Evolutionary conservation across 371 early-diverging fungal species (phyloP).

Genomic region (Lichtheimia corymbifera): DNA sequence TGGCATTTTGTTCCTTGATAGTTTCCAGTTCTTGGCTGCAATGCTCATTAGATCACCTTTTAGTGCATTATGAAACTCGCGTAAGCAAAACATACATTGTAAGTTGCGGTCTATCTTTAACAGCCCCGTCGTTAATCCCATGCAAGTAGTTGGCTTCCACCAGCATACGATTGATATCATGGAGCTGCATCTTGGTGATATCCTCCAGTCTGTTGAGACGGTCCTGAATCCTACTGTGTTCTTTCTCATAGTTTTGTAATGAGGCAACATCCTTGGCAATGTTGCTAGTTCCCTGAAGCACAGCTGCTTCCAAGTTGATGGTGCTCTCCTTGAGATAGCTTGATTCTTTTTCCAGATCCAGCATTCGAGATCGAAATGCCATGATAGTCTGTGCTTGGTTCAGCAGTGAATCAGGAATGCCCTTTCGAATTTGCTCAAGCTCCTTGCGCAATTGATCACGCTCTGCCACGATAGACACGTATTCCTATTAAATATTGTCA

Average conservation of each 20-base stretch:
- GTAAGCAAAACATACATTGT: slow-evolving; percentile 33
- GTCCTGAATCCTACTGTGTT: slow-evolving; percentile 61
- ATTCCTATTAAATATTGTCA: slow-evolving; percentile 45
- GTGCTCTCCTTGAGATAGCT: slow-evolving; percentile 36
- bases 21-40: slow-evolving; percentile 45
- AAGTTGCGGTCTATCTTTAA: slow-evolving; percentile 31
- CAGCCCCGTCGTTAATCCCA: slow-evolving; percentile 38
- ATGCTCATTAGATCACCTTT: neutral
- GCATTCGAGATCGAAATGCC: slow-evolving; percentile 48
- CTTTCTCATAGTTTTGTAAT: slow-evolving; percentile 43
- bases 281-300: slow-evolving; percentile 41
- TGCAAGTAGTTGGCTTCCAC: slow-evolving; percentile 61
- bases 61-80: slow-evolving; percentile 1
- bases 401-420: slow-evolving; percentile 48
- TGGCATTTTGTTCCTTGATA: slow-evolving; percentile 66
- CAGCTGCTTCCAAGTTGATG: slow-evolving; percentile 25
- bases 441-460: slow-evolving; percentile 69
- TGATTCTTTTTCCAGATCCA: slow-evolving; percentile 51
- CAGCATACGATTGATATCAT: slow-evolving; percentile 69
- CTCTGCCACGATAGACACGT: slow-evolving; percentile 56
- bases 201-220: slow-evolving; percentile 62
- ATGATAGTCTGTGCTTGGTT: slow-evolving; percentile 52
- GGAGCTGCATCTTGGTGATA: slow-evolving; percentile 64
- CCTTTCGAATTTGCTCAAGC: slow-evolving; percentile 58
- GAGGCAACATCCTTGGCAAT: slow-evolving; percentile 34